Conservation (phyloP, 768 basidiomycete species). For the Lactarius trivialis region DNA sequence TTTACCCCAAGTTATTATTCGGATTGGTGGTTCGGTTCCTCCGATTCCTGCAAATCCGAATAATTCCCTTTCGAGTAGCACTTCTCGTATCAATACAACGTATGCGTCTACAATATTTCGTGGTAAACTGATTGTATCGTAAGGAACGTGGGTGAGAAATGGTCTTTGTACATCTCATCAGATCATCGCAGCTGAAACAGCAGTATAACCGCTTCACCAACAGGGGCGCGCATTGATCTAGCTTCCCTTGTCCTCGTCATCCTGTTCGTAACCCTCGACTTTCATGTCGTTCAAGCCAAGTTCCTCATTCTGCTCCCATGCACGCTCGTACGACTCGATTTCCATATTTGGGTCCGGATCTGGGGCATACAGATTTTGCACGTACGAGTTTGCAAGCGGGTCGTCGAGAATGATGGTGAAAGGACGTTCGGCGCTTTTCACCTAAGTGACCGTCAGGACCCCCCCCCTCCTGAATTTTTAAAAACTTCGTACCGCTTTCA, state of each 20-base stretch:
- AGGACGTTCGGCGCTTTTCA: slow-evolving; percentile 68
- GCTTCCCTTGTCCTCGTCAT: slow-evolving; percentile 14
- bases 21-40: neutral
- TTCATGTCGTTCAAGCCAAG: slow-evolving; percentile 88
- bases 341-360: slow-evolving; percentile 94
- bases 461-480: too few species aligned
- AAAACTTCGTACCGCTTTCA: slow-evolving; percentile 57
- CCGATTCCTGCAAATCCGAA: too few species aligned
- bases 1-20: neutral
- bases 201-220: neutral
- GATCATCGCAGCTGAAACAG: neutral
- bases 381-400: slow-evolving; percentile 89
- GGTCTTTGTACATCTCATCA: neutral
- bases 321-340: slow-evolving; percentile 75
- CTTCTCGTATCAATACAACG: neutral
- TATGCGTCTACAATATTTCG: neutral
- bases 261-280: slow-evolving; percentile 63
- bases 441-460: slow-evolving; percentile 37
- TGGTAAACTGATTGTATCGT: neutral
- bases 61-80: neutral
- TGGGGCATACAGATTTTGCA: slow-evolving; percentile 96
- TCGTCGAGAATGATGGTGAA: slow-evolving; percentile 96
- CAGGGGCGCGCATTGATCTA: neutral
- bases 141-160: neutral
- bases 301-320: slow-evolving; percentile 89